Evolutionary conservation across 179 eudicot genomes (phyloP), one percentile per base, ranked within the genome.

Genomic region (Silene noctiflora): DNA sequence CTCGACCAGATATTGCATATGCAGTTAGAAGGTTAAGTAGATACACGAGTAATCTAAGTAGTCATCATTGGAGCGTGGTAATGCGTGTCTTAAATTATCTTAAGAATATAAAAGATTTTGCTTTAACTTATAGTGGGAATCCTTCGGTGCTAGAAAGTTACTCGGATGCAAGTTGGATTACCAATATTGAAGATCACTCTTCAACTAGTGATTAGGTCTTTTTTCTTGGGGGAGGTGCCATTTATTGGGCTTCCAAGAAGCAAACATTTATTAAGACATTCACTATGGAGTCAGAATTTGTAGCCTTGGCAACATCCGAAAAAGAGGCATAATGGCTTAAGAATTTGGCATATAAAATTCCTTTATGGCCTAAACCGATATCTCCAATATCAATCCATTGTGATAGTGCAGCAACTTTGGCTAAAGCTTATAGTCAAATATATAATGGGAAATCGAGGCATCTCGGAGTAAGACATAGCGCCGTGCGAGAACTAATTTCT

Each of bases 1-100:
- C 75, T 13, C 27, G 75, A 16, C 75, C 22, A 21, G 75, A 71
- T 71, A 71, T 71, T 4, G 64, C 62, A 14, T 53, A 25, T 55
- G 63, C 63, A 6, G 61, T 71, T 11, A 44, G 63, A 6, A 53
- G 31, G 63, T 25, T 53, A 0, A 71, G 75, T 71, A 25, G 75
- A 25, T 53, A 51, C 16, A 71, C 75, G 6, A 53, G 20, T 3
- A 53, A 51, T 27, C 62, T 44, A 1, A 27, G 42, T 51, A 22
- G 10, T 19, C 12, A 22, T 3, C 74, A 71, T 16, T 69, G 63
- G 63, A 14, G 16, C 14, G 63, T 63, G 9, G 39, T 71, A 4
- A 19, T 19, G 6, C 33, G 63, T 14, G 74, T 51, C 2, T 13
- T 71, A 8, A 51, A 48, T n/a, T 69, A 21, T 3, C 60, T 71